Conservation (phyloP, 768 basidiomycete species). For the Terana coerulea region DNA sequence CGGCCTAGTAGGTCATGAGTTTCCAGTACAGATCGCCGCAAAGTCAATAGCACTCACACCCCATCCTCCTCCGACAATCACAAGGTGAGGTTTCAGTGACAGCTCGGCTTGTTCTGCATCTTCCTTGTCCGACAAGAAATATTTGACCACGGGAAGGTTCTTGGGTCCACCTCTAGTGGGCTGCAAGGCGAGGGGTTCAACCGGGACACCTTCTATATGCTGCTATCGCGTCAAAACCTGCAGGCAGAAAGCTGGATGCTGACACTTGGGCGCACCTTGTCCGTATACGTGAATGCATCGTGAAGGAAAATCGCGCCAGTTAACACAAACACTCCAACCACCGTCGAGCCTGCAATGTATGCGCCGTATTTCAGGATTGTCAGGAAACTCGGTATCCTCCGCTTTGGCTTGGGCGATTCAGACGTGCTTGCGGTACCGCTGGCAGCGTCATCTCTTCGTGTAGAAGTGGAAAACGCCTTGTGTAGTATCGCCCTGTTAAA, state of each 20-base stretch:
- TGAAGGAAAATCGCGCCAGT: constrained; percentile 78
- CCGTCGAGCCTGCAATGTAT: constrained; percentile 53
- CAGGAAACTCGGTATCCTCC: background rate
- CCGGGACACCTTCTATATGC: constrained; percentile 83
- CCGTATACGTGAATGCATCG: constrained; percentile 89
- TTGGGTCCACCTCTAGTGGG: constrained; percentile 89
- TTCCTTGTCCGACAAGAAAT: constrained; percentile 78
- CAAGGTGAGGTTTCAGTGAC: constrained; percentile 75
- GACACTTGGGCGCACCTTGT: constrained; percentile 14
- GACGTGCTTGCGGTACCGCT: background rate
- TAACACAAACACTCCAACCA: constrained; percentile 55
- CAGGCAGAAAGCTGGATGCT: background rate
- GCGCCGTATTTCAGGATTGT: constrained; percentile 37
- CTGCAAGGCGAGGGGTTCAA: constrained; percentile 80
- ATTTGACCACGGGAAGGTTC: constrained; percentile 77
- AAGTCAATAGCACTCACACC: constrained; percentile 56
- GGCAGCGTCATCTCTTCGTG: too few species aligned
- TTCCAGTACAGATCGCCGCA: background rate
- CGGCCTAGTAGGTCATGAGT: constrained; percentile 47
- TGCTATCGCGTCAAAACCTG: constrained; percentile 29
- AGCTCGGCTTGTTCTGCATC: constrained; percentile 64
- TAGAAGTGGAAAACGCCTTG: too few species aligned
- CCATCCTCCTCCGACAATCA: constrained; percentile 95
- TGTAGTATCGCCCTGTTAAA: too few species aligned
- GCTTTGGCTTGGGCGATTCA: background rate